Evolutionary conservation across 2,329 filamentous ascomycete genomes (phyloP).

Genomic region (Pseudohalonectria lignicola): DNA sequence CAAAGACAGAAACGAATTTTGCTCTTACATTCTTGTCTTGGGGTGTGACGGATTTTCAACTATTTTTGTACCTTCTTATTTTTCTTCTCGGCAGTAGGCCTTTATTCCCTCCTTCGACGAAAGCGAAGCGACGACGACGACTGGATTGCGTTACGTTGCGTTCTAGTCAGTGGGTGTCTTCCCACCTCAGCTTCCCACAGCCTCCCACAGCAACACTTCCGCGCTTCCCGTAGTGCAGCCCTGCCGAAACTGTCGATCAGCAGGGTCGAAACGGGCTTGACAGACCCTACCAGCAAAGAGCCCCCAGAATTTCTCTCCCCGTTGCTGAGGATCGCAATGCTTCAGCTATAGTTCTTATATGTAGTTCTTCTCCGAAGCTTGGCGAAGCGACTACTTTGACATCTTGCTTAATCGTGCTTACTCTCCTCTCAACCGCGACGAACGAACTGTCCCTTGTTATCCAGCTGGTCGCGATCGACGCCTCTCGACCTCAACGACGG

Average conservation of each 20-base stretch:
- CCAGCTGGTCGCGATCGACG: too few relatives aligned
- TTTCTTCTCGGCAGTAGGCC: too few relatives aligned
- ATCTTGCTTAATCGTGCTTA: not conserved
- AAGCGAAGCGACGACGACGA: not conserved
- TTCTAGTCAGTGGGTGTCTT: not conserved
- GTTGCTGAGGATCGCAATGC: too few relatives aligned
- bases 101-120: not conserved
- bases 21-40: too few relatives aligned
- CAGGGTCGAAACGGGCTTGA: constrained; percentile 21
- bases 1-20: too few relatives aligned
- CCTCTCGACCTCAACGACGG: too few relatives aligned
- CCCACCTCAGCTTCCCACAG: not conserved
- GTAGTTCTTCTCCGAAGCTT: not conserved
- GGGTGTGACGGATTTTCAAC: too few relatives aligned
- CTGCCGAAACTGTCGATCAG: constrained; percentile 27
- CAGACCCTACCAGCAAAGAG: constrained; percentile 3
- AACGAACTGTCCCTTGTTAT: too few relatives aligned
- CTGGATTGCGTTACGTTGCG: not conserved
- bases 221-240: constrained; percentile 6
- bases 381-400: not conserved
- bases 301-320: constrained; percentile 6
- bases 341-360: too few relatives aligned
- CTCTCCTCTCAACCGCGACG: not conserved
- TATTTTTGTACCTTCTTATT: too few relatives aligned
- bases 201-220: not conserved